Evolutionary conservation across 805 yeast species (phyloP).

Genomic region (Helenozyma baotianmanensis): DNA sequence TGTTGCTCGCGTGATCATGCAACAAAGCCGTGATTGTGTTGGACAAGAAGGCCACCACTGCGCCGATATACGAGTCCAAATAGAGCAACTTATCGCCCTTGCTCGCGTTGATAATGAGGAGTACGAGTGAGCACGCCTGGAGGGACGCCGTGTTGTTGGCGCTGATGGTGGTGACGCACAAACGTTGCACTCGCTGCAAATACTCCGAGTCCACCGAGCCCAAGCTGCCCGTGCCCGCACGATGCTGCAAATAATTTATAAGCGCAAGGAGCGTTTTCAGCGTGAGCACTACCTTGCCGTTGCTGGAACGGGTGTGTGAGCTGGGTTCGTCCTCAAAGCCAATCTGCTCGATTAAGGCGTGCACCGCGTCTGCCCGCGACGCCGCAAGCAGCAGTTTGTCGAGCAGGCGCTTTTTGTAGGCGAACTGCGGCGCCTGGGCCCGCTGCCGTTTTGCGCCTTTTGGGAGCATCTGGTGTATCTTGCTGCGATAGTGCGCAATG

Average conservation of each 20-base stretch:
- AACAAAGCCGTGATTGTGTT: slow-evolving; percentile 21
- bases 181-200: slow-evolving; percentile 19
- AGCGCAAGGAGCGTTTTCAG: slow-evolving; percentile 8
- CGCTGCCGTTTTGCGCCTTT: slow-evolving; percentile 4
- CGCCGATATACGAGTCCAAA: slow-evolving; percentile 40
- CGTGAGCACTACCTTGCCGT: too few species aligned
- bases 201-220: slow-evolving; percentile 10
- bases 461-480: not conserved
- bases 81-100: slow-evolving; percentile 41
- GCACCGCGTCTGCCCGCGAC: too few species aligned
- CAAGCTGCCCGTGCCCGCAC: slow-evolving; percentile 1
- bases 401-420: slow-evolving; percentile 1
- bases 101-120: slow-evolving; percentile 38
- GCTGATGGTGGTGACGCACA: slow-evolving; percentile 28
- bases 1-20: too few species aligned
- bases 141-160: slow-evolving; percentile 26
- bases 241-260: slow-evolving; percentile 21
- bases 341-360: too few species aligned
- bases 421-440: slow-evolving; percentile 5
- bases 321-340: too few species aligned
- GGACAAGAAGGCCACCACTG: slow-evolving; percentile 38
- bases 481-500: slow-evolving; percentile 2
- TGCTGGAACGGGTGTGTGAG: too few species aligned
- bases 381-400: too few species aligned
- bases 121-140: slow-evolving; percentile 31